Base-by-base conservation (phyloP, 768 basidiomycete genomes). In the Tulasnella sp. region DNA sequence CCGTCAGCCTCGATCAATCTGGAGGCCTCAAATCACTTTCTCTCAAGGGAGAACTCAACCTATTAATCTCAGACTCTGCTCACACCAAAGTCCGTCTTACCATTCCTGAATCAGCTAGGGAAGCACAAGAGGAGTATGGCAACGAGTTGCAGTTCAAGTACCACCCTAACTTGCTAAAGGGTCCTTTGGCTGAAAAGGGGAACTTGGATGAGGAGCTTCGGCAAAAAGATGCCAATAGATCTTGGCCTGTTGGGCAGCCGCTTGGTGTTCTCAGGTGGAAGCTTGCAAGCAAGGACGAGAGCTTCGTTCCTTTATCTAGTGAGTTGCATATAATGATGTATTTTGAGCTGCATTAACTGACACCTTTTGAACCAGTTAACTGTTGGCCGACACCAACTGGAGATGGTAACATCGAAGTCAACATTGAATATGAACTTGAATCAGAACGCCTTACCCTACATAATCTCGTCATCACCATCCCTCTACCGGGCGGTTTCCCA, bases 341-440 rank as follows among this genome's bases (percentile, higher is more conserved):
- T n/a, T n/a, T n/a, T n/a, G n/a, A n/a, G n/a, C n/a, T n/a, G n/a
- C 35, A 37, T 19, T 45, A 27, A n/a, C n/a, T n/a, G n/a, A n/a
- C n/a, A n/a, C n/a, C n/a, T n/a, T n/a, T n/a, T n/a, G n/a, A n/a
- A n/a, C n/a, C 53, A 91, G 92, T 99, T 64, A 99, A 89, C 62
- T 92, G 89, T 67, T 98, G 92, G 92, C 95, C 92, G 10, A 81
- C 89, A 10, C 83, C 87, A 5, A 81, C 85, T 33, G 88, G 87
- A 59, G 83, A 89, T 55, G 90, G 90, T n/a, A 83, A 82, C 1
- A 85, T 81, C 58, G 90, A 93, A 57, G 87, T 98, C 54, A 92
- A 86, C 66, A 87, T 98, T 56, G 95, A 96, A 66, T 96, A 95
- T 62, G 92, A 98, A 63, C 81, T 98, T 40, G 90, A 93, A 63